phyloP scores from a whole-genome alignment of 176 grass and related monocot genomes.

The Coix lacrymajobi region DNA sequence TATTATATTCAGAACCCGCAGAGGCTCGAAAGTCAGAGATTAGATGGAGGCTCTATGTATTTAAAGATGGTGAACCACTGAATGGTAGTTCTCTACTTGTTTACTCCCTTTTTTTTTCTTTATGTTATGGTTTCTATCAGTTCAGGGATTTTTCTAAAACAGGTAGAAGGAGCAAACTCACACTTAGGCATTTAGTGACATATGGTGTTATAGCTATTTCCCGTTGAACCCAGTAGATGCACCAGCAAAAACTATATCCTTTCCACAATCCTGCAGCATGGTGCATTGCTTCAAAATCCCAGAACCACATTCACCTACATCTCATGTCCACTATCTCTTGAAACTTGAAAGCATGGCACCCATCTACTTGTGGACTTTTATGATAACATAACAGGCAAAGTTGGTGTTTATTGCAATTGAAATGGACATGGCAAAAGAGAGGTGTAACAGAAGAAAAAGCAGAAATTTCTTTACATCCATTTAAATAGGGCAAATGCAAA shows the following conservation, averaged over 20 bases:
- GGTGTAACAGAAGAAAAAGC: neutral
- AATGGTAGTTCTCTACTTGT: constrained; percentile 44
- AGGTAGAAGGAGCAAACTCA: neutral
- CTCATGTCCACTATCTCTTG: neutral
- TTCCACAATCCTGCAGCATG: neutral
- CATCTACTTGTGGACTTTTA: neutral
- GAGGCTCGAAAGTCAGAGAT: constrained; percentile 74
- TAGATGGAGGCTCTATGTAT: constrained; percentile 96
- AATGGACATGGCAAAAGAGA: neutral
- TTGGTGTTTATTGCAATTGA: neutral
- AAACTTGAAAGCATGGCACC: neutral
- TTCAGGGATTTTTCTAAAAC: neutral
- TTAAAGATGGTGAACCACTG: constrained; percentile 86
- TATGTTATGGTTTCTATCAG: neutral
- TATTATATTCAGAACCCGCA: constrained; percentile 80
- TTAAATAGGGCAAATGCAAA: neutral
- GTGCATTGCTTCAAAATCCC: neutral
- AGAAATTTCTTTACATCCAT: neutral
- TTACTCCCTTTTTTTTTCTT: constrained; percentile 18
- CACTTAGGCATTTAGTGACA: neutral
- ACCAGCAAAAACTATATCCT: neutral
- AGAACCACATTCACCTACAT: neutral
- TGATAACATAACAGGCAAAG: neutral
- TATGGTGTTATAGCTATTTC: neutral
- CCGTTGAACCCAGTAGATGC: neutral